A percentile compares a stretch with the other conserved stretches of the same genome.
Evolutionary conservation across 2,329 filamentous ascomycete genomes (phyloP).

Genomic region (Pseudocercospora musae): DNA sequence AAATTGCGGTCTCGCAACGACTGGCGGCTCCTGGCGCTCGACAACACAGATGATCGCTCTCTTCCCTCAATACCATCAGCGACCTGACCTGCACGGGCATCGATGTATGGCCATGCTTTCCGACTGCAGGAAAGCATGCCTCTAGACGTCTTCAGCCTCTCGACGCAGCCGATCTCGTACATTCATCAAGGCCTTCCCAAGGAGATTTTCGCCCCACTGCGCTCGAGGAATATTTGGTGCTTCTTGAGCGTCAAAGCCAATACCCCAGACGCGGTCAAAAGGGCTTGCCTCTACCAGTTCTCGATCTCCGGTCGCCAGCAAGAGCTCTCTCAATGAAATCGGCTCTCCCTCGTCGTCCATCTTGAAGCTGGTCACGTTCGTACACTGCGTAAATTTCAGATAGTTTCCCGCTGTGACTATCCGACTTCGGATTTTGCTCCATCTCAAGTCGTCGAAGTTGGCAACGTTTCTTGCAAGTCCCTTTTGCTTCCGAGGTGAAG

Average conservation of each 20-base stretch:
- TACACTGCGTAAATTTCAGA: conserved; percentile 17
- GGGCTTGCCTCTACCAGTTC: conserved; percentile 19
- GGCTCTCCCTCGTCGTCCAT: conserved; percentile 7
- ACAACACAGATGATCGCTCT: too few species aligned
- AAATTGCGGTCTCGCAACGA: too few species aligned
- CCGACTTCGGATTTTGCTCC: background rate
- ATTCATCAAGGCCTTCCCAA: conserved; percentile 16
- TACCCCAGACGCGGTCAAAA: conserved; percentile 20
- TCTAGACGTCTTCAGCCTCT: background rate
- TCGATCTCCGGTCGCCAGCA: conserved; percentile 15
- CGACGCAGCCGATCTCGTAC: conserved; percentile 3
- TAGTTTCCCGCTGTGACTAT: conserved; percentile 17
- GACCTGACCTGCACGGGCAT: too few species aligned
- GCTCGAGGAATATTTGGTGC: background rate
- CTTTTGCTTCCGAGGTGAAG: conserved; percentile 12
- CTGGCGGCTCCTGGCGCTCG: too few species aligned
- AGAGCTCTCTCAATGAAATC: conserved; percentile 1
- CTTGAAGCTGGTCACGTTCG: conserved; percentile 1
- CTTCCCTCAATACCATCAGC: too few species aligned
- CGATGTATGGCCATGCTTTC: too few species aligned
- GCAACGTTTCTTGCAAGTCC: conserved; percentile 6
- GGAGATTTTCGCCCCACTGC: conserved; percentile 12
- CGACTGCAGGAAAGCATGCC: background rate
- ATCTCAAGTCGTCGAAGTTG: conserved; percentile 8
- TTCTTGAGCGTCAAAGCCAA: conserved; percentile 13